Base-by-base conservation (phyloP, 768 basidiomycete species). In the Exsudoporus frostii region DNA sequence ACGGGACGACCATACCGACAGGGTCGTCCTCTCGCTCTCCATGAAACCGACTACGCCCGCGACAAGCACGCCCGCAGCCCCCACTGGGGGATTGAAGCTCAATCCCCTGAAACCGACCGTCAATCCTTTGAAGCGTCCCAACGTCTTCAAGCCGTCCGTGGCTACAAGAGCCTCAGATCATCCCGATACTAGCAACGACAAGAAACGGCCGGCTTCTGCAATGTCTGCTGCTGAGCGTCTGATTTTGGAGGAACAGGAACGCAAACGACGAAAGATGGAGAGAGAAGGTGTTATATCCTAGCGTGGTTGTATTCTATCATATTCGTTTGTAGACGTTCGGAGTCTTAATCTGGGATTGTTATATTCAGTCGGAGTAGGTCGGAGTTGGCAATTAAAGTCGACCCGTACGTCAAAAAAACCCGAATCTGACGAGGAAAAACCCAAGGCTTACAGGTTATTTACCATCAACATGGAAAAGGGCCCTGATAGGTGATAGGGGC, bases 221-320 rank as follows among this genome's bases (percentile, higher is more conserved):
- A 82, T 94, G 80, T 84, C 85, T 60, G 90, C 90, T 24, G 90
- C 90, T 15, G 95, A 98, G 70, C 77, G 81, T 57, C 71, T 98
- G 53, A 95, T 97, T 55, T 59, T 85, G 53, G 96, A 98, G 74
- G 93, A 97, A 27, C 89, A 90, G 72, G 92, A 92, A 69, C 79
- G 92, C 65, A 95, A 96, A 71, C 79, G 85, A 67, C 76, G 92
- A 58, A 75, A 82, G 58, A 86, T 89, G 83, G 89, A 88, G 58
- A 65, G 77, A 38, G 77, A 77, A 37, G 60, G 51, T 25, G 48
- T 51, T 54, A 53, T 32, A 50, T 38, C 47, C 22, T 66, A 61
- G 58, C 33, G 25, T 45, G n/a, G n/a, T 3, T 6, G 25, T 25
- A 25, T 25, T 25, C 25, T 25, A n/a, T n/a, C n/a, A n/a, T n/a